Base-by-base conservation (phyloP, 1,284 basidiomycete genomes). In the Apiotrichum porosum region DNA sequence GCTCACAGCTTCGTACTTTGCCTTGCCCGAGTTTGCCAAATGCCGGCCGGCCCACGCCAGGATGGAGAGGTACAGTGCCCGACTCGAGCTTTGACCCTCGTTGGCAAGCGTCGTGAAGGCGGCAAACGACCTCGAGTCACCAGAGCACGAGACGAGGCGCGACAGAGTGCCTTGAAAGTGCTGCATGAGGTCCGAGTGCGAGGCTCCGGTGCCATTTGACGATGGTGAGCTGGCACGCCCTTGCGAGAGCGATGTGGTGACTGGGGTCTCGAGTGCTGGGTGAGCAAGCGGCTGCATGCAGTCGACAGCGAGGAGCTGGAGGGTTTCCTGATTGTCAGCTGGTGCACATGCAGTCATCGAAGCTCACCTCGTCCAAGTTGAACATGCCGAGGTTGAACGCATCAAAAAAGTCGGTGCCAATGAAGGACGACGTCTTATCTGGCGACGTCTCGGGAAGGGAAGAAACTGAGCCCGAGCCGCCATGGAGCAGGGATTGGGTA, bases 31-130 rank as follows among this genome's bases (percentile, higher is more conserved):
- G 44, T 68, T 68, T 22, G 62, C 58, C 56, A 62, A 58, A 38
- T 68, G 65, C 12, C 61, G 46, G 18, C 60, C 63, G 9, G 63
- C 61, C 63, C 63, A 66, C 15, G 63, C 63, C 15, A 68, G 49
- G 15, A 65, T 59, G 33, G 58, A 57, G 4, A 63, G 49, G 40
- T 66, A 64, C 9, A 68, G 42, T 3, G 56, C 60, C 17, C 15
- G 17, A 12, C 26, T 28, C 26, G 26, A 28, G 26, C 26, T 28
- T 6, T 12, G 26, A 6, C 26, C 26, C 26, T 28, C 26, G 31
- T 24, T 34, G 18, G 56, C 55, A 10, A 53, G 56, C 5, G 59
- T 52, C 4, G 57, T 59, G 42, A 65, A 65, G 1, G 60, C 58
- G 19, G 60, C 51, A 44, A 60, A 63, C 3, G 55, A 54, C 19